Base-by-base conservation (phyloP, 2,329 filamentous ascomycete genomes). In the Hypocreales sp. region DNA sequence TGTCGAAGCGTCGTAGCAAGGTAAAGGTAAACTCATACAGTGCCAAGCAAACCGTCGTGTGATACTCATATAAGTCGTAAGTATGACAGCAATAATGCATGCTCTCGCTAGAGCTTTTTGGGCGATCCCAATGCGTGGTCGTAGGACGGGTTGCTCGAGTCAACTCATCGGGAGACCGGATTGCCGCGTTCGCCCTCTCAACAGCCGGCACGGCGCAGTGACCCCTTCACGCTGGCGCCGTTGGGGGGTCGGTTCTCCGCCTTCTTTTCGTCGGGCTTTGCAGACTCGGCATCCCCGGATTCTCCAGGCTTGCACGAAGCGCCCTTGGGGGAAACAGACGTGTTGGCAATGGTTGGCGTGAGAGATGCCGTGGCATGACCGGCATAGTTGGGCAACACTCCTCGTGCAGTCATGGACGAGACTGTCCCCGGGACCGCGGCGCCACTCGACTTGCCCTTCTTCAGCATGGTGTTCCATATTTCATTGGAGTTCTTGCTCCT, bases 311-410 rank as follows among this genome's bases (percentile, higher is more conserved):
- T 58, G 23, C 29, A 30, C 10, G 35, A 34, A 8, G 44, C 39
- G 11, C 29, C 29, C 26, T 50, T 52, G 27, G 47, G 37, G 23
- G 53, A 47, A 15, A 40, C 38, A 15, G 48, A 45, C 13, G 48
- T 39, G 33, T 58, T 58, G 20, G 51, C 54, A 25, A 60, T 54
- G 14, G 56, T 42, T 11, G 61, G 61, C 8, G 53, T 48, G 13
- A 65, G 48, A 25, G 60, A 66, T 14, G 64, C 62, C 8, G 63
- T 60, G 14, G 64, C 64, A 38, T 67, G 51, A 12, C 64, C 64
- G 8, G 53, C 44, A 30, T 64, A 68, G 18, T 66, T 61, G 11
- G 64, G 66, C 24, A 71, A 45, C 23, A 62, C 56, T n/a, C 64
- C 66, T 16, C 60, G 63, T 7, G 60, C 65, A 9, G 63, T 69